Conservation (phyloP, 129 eudicot species). For the Lactuca sativa region DNA sequence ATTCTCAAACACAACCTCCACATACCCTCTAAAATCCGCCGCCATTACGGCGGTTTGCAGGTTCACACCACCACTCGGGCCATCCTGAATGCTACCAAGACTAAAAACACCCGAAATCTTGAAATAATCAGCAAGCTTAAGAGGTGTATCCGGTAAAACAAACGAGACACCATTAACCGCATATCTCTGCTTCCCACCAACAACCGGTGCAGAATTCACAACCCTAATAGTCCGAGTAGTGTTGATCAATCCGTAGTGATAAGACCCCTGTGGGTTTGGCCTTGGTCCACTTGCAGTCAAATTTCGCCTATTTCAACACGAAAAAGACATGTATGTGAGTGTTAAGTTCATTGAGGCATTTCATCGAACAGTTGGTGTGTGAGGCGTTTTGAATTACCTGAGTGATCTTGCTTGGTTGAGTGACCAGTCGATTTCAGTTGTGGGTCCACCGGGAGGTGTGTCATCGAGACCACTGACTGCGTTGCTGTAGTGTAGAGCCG, state of each 20-base stretch:
- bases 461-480: constrained; percentile 45
- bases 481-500: constrained; percentile 58
- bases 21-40: constrained; percentile 56
- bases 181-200: constrained; percentile 58
- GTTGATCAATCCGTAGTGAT: constrained; percentile 68
- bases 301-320: constrained; percentile 44
- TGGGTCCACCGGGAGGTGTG: constrained; percentile 59
- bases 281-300: constrained; percentile 81
- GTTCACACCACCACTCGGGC: constrained; percentile 46
- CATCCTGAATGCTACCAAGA: constrained; percentile 58
- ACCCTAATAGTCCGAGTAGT: constrained; percentile 60
- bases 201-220: constrained; percentile 56
- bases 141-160: constrained; percentile 56
- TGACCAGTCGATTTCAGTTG: constrained; percentile 60
- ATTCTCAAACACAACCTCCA: constrained; percentile 70
- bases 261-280: constrained; percentile 81
- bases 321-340: not conserved
- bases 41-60: constrained; percentile 68
- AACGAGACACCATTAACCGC: constrained; percentile 68
- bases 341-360: constrained; percentile 17
- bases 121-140: constrained; percentile 78
- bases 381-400: constrained; percentile 34
- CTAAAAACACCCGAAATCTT: constrained; percentile 69
- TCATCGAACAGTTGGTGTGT: not conserved
- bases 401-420: constrained; percentile 65